Base-by-base conservation (phyloP, 23 red algal genomes). In the Cyanidiococcus yangmingshanensis region DNA sequence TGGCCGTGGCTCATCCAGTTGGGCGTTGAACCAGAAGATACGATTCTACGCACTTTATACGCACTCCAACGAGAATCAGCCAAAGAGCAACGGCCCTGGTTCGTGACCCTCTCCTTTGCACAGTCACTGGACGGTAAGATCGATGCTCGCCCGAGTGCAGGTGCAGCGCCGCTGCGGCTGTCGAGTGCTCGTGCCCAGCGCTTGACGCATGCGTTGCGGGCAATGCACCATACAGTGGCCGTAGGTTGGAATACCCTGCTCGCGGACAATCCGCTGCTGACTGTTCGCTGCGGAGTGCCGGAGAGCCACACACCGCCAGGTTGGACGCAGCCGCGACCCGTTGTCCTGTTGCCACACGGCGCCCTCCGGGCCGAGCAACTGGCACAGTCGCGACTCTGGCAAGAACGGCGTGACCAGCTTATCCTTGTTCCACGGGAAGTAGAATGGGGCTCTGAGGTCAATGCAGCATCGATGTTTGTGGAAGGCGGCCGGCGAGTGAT, bases 241-340 rank as follows among this genome's bases (percentile, higher is more conserved):
- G 90, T 94, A 21, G 90, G 90, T 33, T 34, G 57, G 7, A 75
- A 75, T 15, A 94, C 90, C 17, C 79, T 79, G 18, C 41, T 82
- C 31, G 75, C 85, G 16, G 90, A 94, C 38, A 75, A 94, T 74
- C 90, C 90, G 54, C 79, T 80, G 26, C 84, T 94, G 26, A 85
- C 34, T 17, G 76, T 75, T 34, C 84, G 90, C 39, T 71, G 32
- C 63, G 63, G 63, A 7, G 27, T 71, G 27, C n/a, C 63, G n/a
- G 63, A 30, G 27, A 54, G 12, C 12, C 63, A 35, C 32, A 71
- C 32, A 29, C 63, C 63, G 7, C 63, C 63, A 25, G 63, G 32
- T 25, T 71, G 63, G 63, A 25, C n/a, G 32, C 63, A 25, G 32
- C 63, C 63, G 7, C 21, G 32, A 71, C n/a, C 63, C 3, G 32